Evolutionary conservation across 2,329 filamentous ascomycete species (phyloP), one percentile per base, ranked within the genome.

Genomic region (Talaromyces amestolkiae): DNA sequence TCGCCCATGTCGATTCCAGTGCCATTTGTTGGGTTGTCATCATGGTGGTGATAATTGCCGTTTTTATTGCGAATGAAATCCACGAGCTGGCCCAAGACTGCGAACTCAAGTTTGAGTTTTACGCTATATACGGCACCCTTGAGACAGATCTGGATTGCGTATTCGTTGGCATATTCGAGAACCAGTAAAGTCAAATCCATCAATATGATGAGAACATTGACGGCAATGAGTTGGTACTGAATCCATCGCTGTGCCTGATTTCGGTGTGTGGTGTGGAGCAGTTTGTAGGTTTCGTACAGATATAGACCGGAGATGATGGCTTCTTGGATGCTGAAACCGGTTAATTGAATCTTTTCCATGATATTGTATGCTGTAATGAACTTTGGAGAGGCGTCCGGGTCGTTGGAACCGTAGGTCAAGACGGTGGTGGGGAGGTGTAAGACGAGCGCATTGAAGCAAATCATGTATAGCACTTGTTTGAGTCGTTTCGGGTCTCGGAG

Each of bases 371-470:
- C 78, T 5, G 63, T 41, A 10, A 78, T 67, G 64, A 78, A 82
- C 15, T 33, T 33, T 1, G 71, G 58, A 0, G 70, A 67, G 24
- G 45, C 65, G 45, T 69, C 61, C 22, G 68, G 62, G 39, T 75
- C 68, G 58, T 77, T 75, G 62, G 53, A 75, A 37, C 74, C 86
- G 66, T 82, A 87, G 2, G 84, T 83, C 35, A 89, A 74, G 1
- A 88, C 79, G 0, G 82, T 83, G 4, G 84, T 85, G 0, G 83
- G 80, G 0, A 84, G 75, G 68, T 88, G 84, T 27, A 86, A 74
- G 10, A 87, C 64, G 43, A 87, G 68, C 19, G 79, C 80, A 69
- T 88, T 82, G 66, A 80, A 70, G 45, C 87, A 79, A 65, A 90
- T 89, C 82, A 89, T 86, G 62, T 72, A 79, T 0, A 87, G 76